Evolutionary conservation across 228 moss, liverwort and hornwort genomes (phyloP), one percentile per base, ranked within the genome.

Genomic region (Sphagnum magellanicum): DNA sequence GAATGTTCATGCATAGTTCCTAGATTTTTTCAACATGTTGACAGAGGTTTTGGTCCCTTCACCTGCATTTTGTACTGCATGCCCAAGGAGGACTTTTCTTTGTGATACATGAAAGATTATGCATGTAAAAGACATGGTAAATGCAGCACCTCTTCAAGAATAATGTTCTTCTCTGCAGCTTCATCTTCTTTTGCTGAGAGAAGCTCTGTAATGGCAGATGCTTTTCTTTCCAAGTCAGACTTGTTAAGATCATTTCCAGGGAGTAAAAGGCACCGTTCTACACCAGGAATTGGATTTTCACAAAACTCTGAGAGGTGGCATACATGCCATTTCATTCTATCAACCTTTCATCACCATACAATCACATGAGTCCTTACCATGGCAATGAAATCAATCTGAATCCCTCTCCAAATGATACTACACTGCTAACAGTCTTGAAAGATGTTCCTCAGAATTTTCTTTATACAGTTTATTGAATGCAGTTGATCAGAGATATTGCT

Each of bases 91-190:
- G 32, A 1, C 32, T 32, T 32, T 32, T 32, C 32, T 32, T 32
- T 32, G 32, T 32, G 32, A 32, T 32, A 32, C 32, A 32, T 32
- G 32, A 32, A 32, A 32, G 32, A 32, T 32, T 32, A 3, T 32
- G 32, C 55, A 55, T 55, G 9, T 8, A 55, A 55, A 8, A 55
- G 12, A 55, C 8, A 55, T 8, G 55, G 12, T 8, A 62, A 32
- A 6, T 10, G 15, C 62, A 1, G 11, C 46, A 84, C 93, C 86
- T 97, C 97, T 53, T 91, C 87, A 12, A 97, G 85, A 71, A 93
- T 88, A 49, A 93, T 74, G 16, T 87, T 74, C 61, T 93, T 97
- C 68, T 88, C 84, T 6, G 59, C 74, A 10, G 73, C 79, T 73
- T 97, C 83, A 53, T 88, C 76, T 60, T 79, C 81, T 74, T 83